Conservation (phyloP, 768 basidiomycete genomes). For the Neoboletus brunneissimus region DNA sequence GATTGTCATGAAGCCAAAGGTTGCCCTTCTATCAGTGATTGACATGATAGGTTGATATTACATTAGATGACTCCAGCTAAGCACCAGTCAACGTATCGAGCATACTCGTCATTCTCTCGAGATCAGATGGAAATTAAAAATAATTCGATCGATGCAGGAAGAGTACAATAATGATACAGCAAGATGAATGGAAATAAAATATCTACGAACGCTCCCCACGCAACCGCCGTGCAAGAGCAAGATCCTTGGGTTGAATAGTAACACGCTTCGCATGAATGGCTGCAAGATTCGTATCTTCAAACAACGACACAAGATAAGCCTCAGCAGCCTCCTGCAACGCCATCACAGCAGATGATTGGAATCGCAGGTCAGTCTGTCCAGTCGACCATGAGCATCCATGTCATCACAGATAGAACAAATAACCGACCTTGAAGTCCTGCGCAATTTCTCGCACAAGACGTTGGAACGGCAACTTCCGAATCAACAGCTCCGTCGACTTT, state of each 20-base stretch:
- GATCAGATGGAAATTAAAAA: too few species aligned
- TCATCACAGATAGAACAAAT: constrained; percentile 17
- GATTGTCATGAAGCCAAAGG: constrained; percentile 34
- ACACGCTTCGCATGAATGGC: constrained; percentile 87
- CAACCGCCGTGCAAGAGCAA: constrained; percentile 73
- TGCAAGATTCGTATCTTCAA: constrained; percentile 81
- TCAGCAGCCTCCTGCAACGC: constrained; percentile 86
- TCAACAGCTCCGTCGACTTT: constrained; percentile 83
- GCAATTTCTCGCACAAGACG: constrained; percentile 88
- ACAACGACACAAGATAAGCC: constrained; percentile 74
- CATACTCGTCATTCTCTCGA: too few species aligned
- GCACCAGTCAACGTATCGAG: too few species aligned
- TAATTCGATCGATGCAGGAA: too few species aligned
- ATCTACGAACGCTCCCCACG: too few species aligned
- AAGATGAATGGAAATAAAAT: too few species aligned
- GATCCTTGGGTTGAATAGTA: constrained; percentile 83
- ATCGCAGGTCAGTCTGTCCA: too few species aligned
- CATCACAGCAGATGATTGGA: constrained; percentile 82
- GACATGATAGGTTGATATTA: constrained; percentile 12
- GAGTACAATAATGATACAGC: too few species aligned
- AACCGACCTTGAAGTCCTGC: constrained; percentile 80
- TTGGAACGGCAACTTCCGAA: constrained; percentile 89
- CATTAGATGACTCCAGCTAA: too few species aligned
- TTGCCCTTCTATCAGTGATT: constrained; percentile 32
- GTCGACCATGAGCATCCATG: not conserved